Evolutionary conservation across 192 early-diverging fungal genomes (phyloP).

Genomic region (Borealophlyctis nickersoniae): DNA sequence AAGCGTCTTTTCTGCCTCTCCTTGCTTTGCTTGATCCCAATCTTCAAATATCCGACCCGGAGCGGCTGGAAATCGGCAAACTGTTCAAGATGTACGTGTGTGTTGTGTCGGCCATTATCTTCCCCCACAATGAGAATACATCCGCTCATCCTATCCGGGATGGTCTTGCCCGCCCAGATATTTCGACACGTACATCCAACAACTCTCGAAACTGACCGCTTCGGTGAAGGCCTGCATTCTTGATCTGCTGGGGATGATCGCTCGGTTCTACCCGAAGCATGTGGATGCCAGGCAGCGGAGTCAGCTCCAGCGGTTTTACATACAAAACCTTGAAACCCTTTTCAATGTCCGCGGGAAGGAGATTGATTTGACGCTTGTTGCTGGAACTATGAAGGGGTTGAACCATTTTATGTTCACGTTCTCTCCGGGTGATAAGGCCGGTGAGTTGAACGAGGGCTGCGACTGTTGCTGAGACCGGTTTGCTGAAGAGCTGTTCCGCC

Average conservation of each 20-base stretch:
- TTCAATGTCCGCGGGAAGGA: slow-evolving; percentile 22
- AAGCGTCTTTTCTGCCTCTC: slow-evolving; percentile 21
- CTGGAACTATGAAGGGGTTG: slow-evolving; percentile 33
- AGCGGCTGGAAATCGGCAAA: slow-evolving; percentile 17
- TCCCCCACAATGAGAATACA: too few relatives aligned
- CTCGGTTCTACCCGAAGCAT: slow-evolving; percentile 21
- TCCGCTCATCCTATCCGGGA: too few relatives aligned
- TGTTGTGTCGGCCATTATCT: too few relatives aligned
- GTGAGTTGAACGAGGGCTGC: background rate
- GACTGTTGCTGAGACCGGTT: slow-evolving; percentile 8
- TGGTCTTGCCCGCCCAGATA: slow-evolving; percentile 14
- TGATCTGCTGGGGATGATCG: slow-evolving; percentile 24
- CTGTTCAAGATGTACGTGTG: slow-evolving; percentile 19
- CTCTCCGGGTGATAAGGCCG: background rate
- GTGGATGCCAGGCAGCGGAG: slow-evolving; percentile 14
- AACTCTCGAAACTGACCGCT: slow-evolving; percentile 30
- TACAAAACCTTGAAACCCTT: slow-evolving; percentile 15
- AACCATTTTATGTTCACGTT: slow-evolving; percentile 24
- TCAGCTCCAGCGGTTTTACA: slow-evolving; percentile 11
- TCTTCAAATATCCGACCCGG: slow-evolving; percentile 9
- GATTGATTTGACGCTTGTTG: slow-evolving; percentile 27
- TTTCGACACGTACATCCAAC: slow-evolving; percentile 27
- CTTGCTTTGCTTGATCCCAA: slow-evolving; percentile 19
- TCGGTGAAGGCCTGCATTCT: slow-evolving; percentile 37
- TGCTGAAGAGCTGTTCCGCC: slow-evolving; percentile 5